A percentile compares a stretch with the other conserved stretches of the same genome.
Conservation (phyloP, 225 moss, liverwort and hornwort species). For the Rhytidiadelphus loreus region DNA sequence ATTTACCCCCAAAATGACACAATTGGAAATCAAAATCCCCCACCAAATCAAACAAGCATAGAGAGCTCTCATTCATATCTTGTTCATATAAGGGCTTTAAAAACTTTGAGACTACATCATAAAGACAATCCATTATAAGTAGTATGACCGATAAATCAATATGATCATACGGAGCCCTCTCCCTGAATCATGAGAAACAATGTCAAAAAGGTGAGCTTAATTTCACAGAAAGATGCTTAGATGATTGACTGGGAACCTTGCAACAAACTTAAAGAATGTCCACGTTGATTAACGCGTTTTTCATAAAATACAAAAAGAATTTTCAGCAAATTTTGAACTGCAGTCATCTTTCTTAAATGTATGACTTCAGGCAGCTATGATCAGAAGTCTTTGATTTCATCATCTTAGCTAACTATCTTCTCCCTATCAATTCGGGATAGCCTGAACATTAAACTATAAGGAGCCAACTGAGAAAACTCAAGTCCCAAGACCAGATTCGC, state of each 20-base stretch:
- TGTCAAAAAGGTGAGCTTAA: neutral
- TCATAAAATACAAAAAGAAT: constrained; percentile 10
- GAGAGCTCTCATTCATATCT: neutral
- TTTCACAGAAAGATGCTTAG: neutral
- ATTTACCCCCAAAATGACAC: neutral
- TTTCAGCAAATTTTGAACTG: neutral
- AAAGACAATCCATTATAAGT: neutral
- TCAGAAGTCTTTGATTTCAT: neutral
- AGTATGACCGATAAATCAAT: neutral
- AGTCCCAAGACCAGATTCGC: neutral
- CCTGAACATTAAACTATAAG: neutral
- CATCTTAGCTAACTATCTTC: neutral
- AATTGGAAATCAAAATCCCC: neutral
- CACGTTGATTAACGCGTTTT: neutral
- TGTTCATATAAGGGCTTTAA: neutral
- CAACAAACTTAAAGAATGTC: neutral
- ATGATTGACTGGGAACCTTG: neutral
- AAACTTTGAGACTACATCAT: neutral
- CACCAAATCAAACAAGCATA: neutral
- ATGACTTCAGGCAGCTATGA: neutral
- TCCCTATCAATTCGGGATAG: neutral
- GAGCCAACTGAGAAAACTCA: neutral
- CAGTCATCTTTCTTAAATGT: neutral
- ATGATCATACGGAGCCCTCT: neutral
- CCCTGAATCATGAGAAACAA: neutral